Base-by-base conservation (phyloP, 257 asterid genomes). In the Paulownia fortunei region DNA sequence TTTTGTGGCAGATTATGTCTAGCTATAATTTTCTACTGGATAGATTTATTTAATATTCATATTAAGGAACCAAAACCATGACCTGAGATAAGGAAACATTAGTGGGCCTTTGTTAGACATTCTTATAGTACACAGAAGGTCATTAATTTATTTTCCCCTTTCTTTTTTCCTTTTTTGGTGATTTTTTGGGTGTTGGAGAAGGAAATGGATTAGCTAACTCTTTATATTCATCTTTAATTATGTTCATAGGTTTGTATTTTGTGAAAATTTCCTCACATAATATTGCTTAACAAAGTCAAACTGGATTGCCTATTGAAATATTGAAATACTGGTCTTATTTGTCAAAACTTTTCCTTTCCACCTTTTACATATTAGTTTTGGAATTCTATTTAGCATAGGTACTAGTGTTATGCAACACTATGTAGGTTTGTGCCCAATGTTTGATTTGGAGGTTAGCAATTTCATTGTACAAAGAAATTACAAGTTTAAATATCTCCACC, bases 341-440 rank as follows among this genome's bases (percentile, higher is more conserved):
- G 19, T 7, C 2, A 42, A 7, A 2, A 21, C 42, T 54, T 65
- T 58, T 39, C 16, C 59, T 15, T 18, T 46, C 47, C 44, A 18
- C 80, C 55, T 72, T 59, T 85, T 69, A 70, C 74, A 49, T 46
- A 61, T 59, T 32, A 56, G 30, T 52, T 78, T 54, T 82, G 77
- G 76, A 67, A 76, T 86, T 90, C 96, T 92, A 97, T 94, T 94
- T 76, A 94, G 92, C 90, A 88, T 97, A 82, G 98, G 98, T 54
- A 94, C 97, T 59, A 92, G 98, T 78, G 97, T 96, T 41, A 94
- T 94, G 98, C 97, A 94, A 87, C 98, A 94, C 81, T 94, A 92
- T 77, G 98, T 94, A 73, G 98, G 98, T 66, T 82, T 94, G 66
- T 94, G 97, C 21, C 97, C 98, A 74, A 94, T 94, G 98, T 94